Conservation (phyloP, 2,329 filamentous ascomycete species). For the Aspergillus bombycis region DNA sequence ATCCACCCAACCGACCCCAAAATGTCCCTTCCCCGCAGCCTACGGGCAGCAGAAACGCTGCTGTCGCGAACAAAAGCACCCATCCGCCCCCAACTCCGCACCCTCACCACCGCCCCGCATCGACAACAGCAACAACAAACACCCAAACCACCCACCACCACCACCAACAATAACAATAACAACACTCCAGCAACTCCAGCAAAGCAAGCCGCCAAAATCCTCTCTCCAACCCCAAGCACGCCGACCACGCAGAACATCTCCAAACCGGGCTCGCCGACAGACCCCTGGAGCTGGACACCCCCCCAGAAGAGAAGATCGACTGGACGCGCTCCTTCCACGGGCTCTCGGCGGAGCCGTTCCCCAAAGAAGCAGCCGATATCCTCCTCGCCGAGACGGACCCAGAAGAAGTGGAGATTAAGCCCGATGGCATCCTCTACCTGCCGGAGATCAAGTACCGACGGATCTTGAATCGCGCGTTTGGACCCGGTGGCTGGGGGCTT, state of each 20-base stretch:
- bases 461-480: slow-evolving; percentile 87
- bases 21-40: slow-evolving; percentile 30
- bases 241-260: slow-evolving; percentile 41
- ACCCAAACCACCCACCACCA: slow-evolving; percentile 14
- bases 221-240: slow-evolving; percentile 31
- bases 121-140: slow-evolving; percentile 12
- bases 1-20: not conserved
- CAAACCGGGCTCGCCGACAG: slow-evolving; percentile 41
- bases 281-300: slow-evolving; percentile 35
- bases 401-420: slow-evolving; percentile 92
- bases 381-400: slow-evolving; percentile 68
- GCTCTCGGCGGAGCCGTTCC: slow-evolving; percentile 71
- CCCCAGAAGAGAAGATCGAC: slow-evolving; percentile 60
- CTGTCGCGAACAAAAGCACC: slow-evolving; percentile 18
- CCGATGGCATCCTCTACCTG: slow-evolving; percentile 92
- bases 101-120: not conserved
- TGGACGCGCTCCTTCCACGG: slow-evolving; percentile 86
- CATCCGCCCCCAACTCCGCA: slow-evolving; percentile 7
- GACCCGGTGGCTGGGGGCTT: slow-evolving; percentile 92
- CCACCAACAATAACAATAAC: slow-evolving; percentile 4
- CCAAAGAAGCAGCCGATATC: slow-evolving; percentile 67
- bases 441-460: slow-evolving; percentile 97
- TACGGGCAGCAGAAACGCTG: slow-evolving; percentile 24
- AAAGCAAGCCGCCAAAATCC: slow-evolving; percentile 18
- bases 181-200: not conserved